These are phyloP conservation scores for Alternaria sp. DNA, from an alignment of 2,329 filamentous ascomycete genomes.

Conservation along the genomic window DNA sequence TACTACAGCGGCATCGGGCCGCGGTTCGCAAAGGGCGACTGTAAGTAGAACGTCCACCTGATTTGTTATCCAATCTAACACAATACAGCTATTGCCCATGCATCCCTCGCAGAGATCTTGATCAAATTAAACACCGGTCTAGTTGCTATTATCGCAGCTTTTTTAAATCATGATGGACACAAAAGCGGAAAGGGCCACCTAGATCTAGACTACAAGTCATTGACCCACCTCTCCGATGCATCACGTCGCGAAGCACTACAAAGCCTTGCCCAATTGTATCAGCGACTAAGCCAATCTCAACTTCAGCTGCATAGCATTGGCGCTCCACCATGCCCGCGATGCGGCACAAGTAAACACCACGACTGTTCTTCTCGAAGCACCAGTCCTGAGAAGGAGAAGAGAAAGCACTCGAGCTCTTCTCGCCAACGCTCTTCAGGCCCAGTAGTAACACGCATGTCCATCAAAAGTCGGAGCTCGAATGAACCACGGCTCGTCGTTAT, in stretches of 20 bases:
- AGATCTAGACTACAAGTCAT: constrained; percentile 54
- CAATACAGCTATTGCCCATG: constrained; percentile 54
- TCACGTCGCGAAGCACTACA: constrained; percentile 56
- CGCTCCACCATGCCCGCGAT: constrained; percentile 28
- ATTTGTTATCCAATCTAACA: constrained; percentile 3
- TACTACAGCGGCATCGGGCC: constrained; percentile 47
- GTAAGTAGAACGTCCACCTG: constrained; percentile 39
- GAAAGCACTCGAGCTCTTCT: constrained; percentile 25
- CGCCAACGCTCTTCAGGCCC: constrained; percentile 35
- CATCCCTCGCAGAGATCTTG: constrained; percentile 56
- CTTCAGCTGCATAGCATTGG: constrained; percentile 39
- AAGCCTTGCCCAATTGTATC: constrained; percentile 52
- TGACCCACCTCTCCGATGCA: constrained; percentile 56
- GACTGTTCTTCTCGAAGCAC: constrained; percentile 29
- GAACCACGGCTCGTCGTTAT: constrained; percentile 50
- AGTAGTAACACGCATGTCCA: constrained; percentile 42
- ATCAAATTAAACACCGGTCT: constrained; percentile 58
- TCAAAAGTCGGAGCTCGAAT: constrained; percentile 35
- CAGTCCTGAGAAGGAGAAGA: constrained; percentile 35
- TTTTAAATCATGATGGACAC: constrained; percentile 48
- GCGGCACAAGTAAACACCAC: constrained; percentile 36
- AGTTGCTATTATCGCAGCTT: constrained; percentile 56
- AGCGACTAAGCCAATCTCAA: constrained; percentile 50
- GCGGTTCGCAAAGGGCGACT: constrained; percentile 55
- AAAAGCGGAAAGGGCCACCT: constrained; percentile 40